Percentiles rank a stretch among this genome's conserved stretches.
These are phyloP conservation scores for Crotalaria pallida DNA, from an alignment of 306 rosid genomes.

Conservation along the genomic window DNA sequence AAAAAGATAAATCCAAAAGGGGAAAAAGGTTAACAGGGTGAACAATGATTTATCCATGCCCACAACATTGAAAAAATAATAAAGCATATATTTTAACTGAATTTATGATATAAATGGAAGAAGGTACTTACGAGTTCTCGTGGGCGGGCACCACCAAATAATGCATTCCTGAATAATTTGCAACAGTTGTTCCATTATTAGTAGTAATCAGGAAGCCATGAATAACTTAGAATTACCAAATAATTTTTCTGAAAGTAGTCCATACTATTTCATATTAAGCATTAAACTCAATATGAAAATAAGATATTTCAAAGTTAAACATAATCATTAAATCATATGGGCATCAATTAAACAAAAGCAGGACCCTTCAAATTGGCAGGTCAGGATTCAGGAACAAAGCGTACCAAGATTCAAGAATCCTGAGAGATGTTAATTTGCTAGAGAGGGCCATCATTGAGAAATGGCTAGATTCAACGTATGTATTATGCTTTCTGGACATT, in stretches of 20 bases:
- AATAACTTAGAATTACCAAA: slow-evolving; percentile 7
- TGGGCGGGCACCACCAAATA: slow-evolving; percentile 99
- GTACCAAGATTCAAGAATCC: not conserved
- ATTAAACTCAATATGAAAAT: not conserved
- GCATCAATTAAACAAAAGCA: slow-evolving; percentile 1
- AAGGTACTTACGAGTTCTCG: slow-evolving; percentile 72
- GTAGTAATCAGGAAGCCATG: not conserved
- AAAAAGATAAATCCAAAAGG: not conserved
- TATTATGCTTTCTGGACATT: not conserved
- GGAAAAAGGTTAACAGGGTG: not conserved
- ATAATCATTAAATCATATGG: not conserved
- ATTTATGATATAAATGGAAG: not conserved
- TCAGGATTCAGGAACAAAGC: not conserved
- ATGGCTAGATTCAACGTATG: not conserved
- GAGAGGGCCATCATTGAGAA: not conserved
- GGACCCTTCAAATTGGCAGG: slow-evolving; percentile 6
- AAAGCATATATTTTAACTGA: not conserved
- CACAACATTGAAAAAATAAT: not conserved
- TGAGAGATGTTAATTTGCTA: not conserved
- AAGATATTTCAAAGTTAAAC: slow-evolving; percentile 8
- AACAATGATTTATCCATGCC: not conserved
- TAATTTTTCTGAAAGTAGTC: slow-evolving; percentile 11
- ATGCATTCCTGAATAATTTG: slow-evolving; percentile 62
- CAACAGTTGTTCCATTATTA: slow-evolving; percentile 15
- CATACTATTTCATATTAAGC: not conserved